A percentile compares a stretch with the other conserved stretches of the same genome.
phyloP scores from a whole-genome alignment of 257 asterid genomes.

The Rehmannia glutinosa region DNA sequence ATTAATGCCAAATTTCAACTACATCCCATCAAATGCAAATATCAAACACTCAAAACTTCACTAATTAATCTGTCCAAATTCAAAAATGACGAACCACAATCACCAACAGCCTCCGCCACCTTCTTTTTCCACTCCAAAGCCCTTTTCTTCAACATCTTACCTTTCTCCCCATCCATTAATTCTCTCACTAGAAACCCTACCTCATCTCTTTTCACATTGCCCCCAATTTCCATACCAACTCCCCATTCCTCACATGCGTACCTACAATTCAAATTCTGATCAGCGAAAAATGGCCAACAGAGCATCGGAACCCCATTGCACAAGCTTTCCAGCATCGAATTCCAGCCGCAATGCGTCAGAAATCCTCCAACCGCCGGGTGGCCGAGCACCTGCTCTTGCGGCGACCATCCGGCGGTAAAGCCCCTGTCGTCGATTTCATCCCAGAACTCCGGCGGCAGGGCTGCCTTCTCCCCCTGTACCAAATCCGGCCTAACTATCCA shows the following conservation, averaged over 20 bases:
- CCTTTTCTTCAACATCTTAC: conserved; percentile 21
- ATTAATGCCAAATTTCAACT: too few species aligned
- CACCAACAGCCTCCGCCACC: conserved; percentile 3
- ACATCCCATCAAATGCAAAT: background rate
- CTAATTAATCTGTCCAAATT: conserved; percentile 3
- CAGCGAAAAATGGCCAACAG: conserved; percentile 11
- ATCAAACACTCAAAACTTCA: background rate
- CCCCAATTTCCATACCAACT: conserved; percentile 19
- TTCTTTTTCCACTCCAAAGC: conserved; percentile 14
- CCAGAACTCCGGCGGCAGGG: conserved; percentile 12
- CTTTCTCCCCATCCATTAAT: conserved; percentile 28
- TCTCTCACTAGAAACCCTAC: conserved; percentile 24
- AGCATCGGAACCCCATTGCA: conserved; percentile 7
- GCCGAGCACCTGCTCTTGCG: conserved; percentile 15
- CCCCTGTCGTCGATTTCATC: conserved; percentile 6
- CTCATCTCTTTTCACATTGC: conserved; percentile 20
- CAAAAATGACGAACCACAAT: conserved; percentile 11
- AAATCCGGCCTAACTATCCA: conserved; percentile 15
- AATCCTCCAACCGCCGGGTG: conserved; percentile 13
- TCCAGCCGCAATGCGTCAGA: conserved; percentile 17
- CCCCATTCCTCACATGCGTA: conserved; percentile 13
- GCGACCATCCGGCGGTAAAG: conserved; percentile 6
- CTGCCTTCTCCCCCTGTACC: background rate
- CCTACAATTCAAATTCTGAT: conserved; percentile 9
- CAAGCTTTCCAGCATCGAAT: conserved; percentile 1